Percentiles rank a stretch among this genome's conserved stretches.
These are phyloP conservation scores for Phragmites australis DNA, from an alignment of 176 grass and related monocot genomes.

Conservation along the genomic window DNA sequence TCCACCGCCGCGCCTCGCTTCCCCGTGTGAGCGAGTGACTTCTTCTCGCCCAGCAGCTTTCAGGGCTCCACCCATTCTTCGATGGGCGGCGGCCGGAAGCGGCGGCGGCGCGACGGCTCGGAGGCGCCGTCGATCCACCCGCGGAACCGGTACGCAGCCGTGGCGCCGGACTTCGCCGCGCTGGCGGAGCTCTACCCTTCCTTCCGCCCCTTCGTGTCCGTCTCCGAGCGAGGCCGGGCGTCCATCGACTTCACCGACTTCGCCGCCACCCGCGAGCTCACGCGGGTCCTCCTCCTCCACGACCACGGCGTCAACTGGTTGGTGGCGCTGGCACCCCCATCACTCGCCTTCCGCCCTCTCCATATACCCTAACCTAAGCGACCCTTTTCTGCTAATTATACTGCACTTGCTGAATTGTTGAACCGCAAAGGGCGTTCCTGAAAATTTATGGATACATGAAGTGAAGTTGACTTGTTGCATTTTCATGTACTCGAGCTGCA, in stretches of 20 bases:
- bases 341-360: neutral
- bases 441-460: neutral
- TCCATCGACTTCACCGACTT: slow-evolving; percentile 66
- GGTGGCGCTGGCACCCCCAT: neutral
- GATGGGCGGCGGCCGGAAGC: slow-evolving; percentile 49
- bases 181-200: slow-evolving; percentile 84
- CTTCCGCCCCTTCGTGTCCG: slow-evolving; percentile 66
- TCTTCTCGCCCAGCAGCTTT: neutral
- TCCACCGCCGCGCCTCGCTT: neutral
- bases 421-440: neutral
- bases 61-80: neutral
- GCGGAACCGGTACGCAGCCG: slow-evolving; percentile 71
- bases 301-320: slow-evolving; percentile 87
- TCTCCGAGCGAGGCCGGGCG: slow-evolving; percentile 41
- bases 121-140: slow-evolving; percentile 59
- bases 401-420: neutral
- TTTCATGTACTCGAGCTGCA: neutral
- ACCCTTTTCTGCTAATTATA: neutral
- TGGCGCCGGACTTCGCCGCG: slow-evolving; percentile 72
- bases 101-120: slow-evolving; percentile 43
- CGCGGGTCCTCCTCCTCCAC: slow-evolving; percentile 87
- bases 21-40: too few relatives aligned
- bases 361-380: neutral
- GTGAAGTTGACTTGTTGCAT: neutral
- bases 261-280: slow-evolving; percentile 73